A percentile compares a stretch with the other conserved stretches of the same genome.
Evolutionary conservation across 257 asterid species (phyloP).

Genomic region (Solanum corneliomulleri): DNA sequence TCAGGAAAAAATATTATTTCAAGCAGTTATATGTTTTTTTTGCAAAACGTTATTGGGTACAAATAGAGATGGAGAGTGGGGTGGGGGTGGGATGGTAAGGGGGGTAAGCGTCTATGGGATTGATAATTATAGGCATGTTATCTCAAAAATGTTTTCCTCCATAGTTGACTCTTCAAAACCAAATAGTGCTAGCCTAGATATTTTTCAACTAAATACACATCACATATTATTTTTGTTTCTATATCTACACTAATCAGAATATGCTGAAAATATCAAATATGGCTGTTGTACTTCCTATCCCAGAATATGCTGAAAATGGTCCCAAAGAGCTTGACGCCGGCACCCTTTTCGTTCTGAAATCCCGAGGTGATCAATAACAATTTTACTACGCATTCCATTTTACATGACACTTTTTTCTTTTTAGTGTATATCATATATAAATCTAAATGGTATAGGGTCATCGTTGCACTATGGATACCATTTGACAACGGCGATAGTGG

Average conservation of each 20-base stretch:
- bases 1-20: too few relatives aligned
- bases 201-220: not conserved
- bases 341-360: slow-evolving; percentile 51
- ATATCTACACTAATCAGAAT: not conserved
- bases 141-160: too few relatives aligned
- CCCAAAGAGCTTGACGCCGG: slow-evolving; percentile 39
- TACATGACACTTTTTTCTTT: too few relatives aligned
- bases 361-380: slow-evolving; percentile 23
- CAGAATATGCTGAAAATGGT: slow-evolving; percentile 9
- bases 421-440: not conserved
- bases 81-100: too few relatives aligned
- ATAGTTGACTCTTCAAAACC: too few relatives aligned
- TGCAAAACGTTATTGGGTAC: too few relatives aligned
- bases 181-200: too few relatives aligned
- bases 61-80: too few relatives aligned
- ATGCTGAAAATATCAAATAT: slow-evolving; percentile 3
- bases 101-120: too few relatives aligned
- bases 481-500: slow-evolving; percentile 56
- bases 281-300: not conserved
- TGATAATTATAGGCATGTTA: too few relatives aligned
- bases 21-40: too few relatives aligned
- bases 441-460: slow-evolving; percentile 20
- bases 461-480: slow-evolving; percentile 74
- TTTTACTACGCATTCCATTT: too few relatives aligned
- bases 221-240: not conserved